phyloP scores from a whole-genome alignment of 768 basidiomycete species.

The Termitomyces sp. region DNA sequence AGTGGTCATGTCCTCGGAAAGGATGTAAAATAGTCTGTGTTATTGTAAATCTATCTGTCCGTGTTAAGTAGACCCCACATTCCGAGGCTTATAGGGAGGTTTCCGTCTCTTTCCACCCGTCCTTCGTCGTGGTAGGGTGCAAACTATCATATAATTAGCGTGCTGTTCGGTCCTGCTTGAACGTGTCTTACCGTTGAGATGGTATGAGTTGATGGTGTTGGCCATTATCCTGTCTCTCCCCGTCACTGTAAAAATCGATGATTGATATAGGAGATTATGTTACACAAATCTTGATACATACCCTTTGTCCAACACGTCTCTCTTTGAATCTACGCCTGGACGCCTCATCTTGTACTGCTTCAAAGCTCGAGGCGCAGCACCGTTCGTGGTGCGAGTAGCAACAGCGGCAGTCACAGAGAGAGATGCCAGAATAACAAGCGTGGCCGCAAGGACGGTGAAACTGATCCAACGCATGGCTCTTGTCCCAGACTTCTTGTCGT shows the following conservation, averaged over 20 bases:
- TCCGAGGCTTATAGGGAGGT: conserved; percentile 6
- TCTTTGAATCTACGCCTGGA: background rate
- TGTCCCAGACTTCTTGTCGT: background rate
- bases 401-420: background rate
- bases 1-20: conserved; percentile 3
- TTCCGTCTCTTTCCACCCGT: background rate
- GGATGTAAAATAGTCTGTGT: conserved; percentile 2
- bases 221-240: background rate
- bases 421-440: conserved; percentile 4
- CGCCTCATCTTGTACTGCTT: conserved; percentile 17
- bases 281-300: background rate
- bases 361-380: conserved; percentile 4
- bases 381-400: conserved; percentile 2
- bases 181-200: conserved; percentile 7
- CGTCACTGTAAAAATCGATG: background rate
- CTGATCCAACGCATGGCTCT: conserved; percentile 10
- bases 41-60: background rate
- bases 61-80: background rate
- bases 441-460: background rate
- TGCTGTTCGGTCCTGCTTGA: background rate
- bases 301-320: background rate
- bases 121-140: background rate
- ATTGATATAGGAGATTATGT: background rate
- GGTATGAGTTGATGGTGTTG: conserved; percentile 2
- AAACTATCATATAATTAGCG: background rate